phyloP scores from a whole-genome alignment of 495 filamentous ascomycete genomes.

The Penicillium canescens region DNA sequence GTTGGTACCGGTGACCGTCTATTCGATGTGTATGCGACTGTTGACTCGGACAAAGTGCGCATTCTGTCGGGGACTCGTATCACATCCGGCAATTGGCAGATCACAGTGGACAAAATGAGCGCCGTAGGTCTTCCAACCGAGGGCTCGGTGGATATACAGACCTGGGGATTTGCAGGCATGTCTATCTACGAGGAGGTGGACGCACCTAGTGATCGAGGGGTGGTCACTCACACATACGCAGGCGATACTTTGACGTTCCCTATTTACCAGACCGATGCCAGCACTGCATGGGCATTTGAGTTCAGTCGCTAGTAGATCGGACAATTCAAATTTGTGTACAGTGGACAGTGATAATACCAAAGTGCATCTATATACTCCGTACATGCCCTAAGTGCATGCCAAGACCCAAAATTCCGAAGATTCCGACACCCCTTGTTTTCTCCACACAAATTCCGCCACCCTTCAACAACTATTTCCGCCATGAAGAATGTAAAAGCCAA shows the following conservation, averaged over 20 bases:
- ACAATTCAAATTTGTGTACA: too few species aligned
- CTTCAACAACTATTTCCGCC: too few species aligned
- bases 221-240: slow-evolving; percentile 28
- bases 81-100: slow-evolving; percentile 31
- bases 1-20: slow-evolving; percentile 25
- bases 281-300: slow-evolving; percentile 38
- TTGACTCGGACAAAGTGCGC: slow-evolving; percentile 23
- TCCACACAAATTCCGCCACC: slow-evolving; percentile 12
- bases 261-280: slow-evolving; percentile 30
- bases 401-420: slow-evolving; percentile 14
- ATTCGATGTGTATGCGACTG: slow-evolving; percentile 38
- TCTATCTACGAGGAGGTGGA: slow-evolving; percentile 23
- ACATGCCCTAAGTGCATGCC: background rate
- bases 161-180: slow-evolving; percentile 23
- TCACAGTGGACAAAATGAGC: slow-evolving; percentile 26
- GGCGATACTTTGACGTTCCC: slow-evolving; percentile 33
- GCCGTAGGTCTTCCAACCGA: slow-evolving; percentile 28
- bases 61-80: slow-evolving; percentile 33
- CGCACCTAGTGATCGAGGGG: slow-evolving; percentile 30
- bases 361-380: too few species aligned
- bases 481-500: too few species aligned
- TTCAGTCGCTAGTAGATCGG: slow-evolving; percentile 14
- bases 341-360: too few species aligned
- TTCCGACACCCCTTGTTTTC: slow-evolving; percentile 10
- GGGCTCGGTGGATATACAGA: slow-evolving; percentile 30